Percentiles rank a stretch among this genome's conserved stretches.
Evolutionary conservation across 2,329 filamentous ascomycete species (phyloP).

Genomic region (Colletotrichum abscissum): DNA sequence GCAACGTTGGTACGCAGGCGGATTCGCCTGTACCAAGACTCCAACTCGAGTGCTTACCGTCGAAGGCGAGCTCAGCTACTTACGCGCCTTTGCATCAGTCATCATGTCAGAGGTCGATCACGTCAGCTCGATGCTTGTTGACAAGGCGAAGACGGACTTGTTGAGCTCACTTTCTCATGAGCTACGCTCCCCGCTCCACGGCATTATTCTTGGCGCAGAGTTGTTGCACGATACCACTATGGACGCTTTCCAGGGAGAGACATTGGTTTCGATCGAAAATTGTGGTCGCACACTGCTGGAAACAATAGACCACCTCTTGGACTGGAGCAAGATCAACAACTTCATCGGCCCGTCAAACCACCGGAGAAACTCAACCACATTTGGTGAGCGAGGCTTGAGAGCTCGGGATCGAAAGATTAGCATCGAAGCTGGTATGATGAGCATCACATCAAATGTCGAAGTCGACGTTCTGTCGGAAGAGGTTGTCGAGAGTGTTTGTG

Average conservation of each 20-base stretch:
- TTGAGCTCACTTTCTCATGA: conserved; percentile 72
- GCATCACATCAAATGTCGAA: conserved; percentile 42
- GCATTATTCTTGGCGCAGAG: conserved; percentile 66
- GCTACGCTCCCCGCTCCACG: conserved; percentile 69
- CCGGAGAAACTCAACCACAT: conserved; percentile 21
- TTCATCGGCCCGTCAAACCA: conserved; percentile 37
- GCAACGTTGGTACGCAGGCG: conserved; percentile 60
- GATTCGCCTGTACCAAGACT: conserved; percentile 60
- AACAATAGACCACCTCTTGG: conserved; percentile 60
- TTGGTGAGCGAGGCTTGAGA: conserved; percentile 19
- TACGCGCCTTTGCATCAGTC: conserved; percentile 63
- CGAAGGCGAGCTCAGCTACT: conserved; percentile 61
- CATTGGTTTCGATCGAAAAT: conserved; percentile 56
- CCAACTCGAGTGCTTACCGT: conserved; percentile 56
- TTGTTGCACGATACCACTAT: conserved; percentile 63
- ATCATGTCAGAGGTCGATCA: conserved; percentile 68
- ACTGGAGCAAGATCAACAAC: conserved; percentile 54
- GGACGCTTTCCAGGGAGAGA: conserved; percentile 52
- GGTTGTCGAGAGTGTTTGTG: conserved; percentile 50
- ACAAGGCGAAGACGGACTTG: conserved; percentile 66
- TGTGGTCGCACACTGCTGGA: conserved; percentile 59
- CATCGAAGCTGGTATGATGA: conserved; percentile 38
- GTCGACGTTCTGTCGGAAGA: conserved; percentile 48
- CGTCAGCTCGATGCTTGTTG: conserved; percentile 49
- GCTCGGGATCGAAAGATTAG: conserved; percentile 5